These are phyloP conservation scores for Tilletia walkeri DNA, from an alignment of 1,284 basidiomycete species.

Conservation along the genomic window DNA sequence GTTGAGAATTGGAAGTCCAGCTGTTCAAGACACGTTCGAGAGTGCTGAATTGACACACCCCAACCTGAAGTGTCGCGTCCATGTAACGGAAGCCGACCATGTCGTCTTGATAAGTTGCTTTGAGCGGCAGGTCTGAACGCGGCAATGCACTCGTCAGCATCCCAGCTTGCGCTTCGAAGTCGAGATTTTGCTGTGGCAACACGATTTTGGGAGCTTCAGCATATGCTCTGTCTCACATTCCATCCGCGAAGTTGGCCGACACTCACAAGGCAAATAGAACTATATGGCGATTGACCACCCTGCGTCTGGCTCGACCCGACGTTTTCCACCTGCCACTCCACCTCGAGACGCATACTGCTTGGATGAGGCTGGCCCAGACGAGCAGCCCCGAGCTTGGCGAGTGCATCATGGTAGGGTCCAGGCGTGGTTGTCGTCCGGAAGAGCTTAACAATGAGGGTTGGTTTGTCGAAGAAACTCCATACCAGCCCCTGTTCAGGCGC, in stretches of 20 bases:
- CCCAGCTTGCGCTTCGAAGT: constrained; percentile 8
- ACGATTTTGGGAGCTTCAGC: neutral
- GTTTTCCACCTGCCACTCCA: constrained; percentile 16
- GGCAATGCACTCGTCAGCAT: neutral
- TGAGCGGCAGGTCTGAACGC: constrained; percentile 10
- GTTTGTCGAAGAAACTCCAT: constrained; percentile 15
- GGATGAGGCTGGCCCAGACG: neutral
- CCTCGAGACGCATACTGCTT: constrained; percentile 10
- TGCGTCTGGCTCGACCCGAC: constrained; percentile 14
- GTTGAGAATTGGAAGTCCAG: neutral
- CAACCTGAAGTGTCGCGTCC: neutral
- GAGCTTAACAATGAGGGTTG: constrained; percentile 2
- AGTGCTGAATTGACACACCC: neutral
- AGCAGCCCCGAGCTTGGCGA: constrained; percentile 2
- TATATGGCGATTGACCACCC: constrained; percentile 2
- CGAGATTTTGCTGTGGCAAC: constrained; percentile 7
- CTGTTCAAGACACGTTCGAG: neutral
- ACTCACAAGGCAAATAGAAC: constrained; percentile 2
- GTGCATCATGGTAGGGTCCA: constrained; percentile 8
- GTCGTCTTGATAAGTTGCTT: constrained; percentile 8
- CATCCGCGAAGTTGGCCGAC: too few species aligned
- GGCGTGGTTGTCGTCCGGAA: neutral
- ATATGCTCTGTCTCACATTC: neutral
- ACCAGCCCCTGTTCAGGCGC: constrained; percentile 4
- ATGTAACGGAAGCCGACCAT: constrained; percentile 15